phyloP scores from a whole-genome alignment of 257 asterid genomes.

The Nicotiana paniculata region DNA sequence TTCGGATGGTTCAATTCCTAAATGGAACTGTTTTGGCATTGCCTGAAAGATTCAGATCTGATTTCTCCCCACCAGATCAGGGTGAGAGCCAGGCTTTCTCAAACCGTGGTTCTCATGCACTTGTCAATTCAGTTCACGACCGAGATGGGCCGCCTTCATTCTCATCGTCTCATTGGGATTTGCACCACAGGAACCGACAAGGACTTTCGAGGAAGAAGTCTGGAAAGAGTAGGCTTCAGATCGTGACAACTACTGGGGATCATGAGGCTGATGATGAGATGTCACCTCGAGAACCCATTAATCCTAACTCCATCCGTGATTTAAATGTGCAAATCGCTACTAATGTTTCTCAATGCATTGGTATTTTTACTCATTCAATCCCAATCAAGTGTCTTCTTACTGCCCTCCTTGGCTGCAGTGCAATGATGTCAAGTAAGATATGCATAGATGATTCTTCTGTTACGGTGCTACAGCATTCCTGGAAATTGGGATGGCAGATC shows the following conservation, averaged over 20 bases:
- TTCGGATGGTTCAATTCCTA: slow-evolving; percentile 92
- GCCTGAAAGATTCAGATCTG: slow-evolving; percentile 67
- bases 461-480: slow-evolving; percentile 80
- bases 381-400: slow-evolving; percentile 82
- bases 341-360: slow-evolving; percentile 46
- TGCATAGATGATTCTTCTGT: slow-evolving; percentile 86
- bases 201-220: slow-evolving; percentile 69
- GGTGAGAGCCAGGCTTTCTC: slow-evolving; percentile 35
- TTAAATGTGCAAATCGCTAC: slow-evolving; percentile 35
- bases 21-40: slow-evolving; percentile 52
- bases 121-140: slow-evolving; percentile 33
- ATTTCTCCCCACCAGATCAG: slow-evolving; percentile 76
- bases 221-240: slow-evolving; percentile 93
- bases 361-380: slow-evolving; percentile 74
- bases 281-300: slow-evolving; percentile 74
- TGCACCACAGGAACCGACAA: slow-evolving; percentile 50
- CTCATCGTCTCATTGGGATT: slow-evolving; percentile 48
- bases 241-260: slow-evolving; percentile 74
- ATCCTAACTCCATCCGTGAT: slow-evolving; percentile 39
- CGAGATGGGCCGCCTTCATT: slow-evolving; percentile 47
- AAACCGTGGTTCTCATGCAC: slow-evolving; percentile 27
- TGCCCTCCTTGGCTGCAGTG: slow-evolving; percentile 81
- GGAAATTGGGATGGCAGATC: slow-evolving; percentile 89
- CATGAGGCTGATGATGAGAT: slow-evolving; percentile 95
- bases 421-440: slow-evolving; percentile 62